Conservation (phyloP, 1,284 basidiomycete genomes). For the Cutaneotrichosporon cutaneum region DNA sequence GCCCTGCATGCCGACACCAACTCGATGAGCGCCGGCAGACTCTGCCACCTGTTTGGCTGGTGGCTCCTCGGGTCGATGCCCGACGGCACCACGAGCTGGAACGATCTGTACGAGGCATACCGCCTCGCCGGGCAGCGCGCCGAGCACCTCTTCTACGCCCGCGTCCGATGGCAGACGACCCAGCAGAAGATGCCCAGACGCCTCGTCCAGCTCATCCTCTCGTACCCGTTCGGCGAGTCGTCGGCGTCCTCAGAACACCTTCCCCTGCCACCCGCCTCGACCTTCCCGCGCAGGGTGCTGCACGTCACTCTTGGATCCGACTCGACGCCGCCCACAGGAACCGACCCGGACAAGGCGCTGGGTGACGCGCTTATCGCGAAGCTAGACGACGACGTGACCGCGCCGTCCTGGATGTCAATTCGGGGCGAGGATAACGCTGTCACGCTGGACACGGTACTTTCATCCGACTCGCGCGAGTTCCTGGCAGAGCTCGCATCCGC, state of each 20-base stretch:
- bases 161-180: conserved; percentile 42
- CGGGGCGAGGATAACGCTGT: conserved; percentile 13
- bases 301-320: conserved; percentile 31
- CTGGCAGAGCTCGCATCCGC: conserved; percentile 18
- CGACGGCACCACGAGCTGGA: conserved; percentile 25
- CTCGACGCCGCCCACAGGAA: conserved; percentile 18
- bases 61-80: conserved; percentile 33
- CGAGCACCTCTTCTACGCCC: conserved; percentile 45
- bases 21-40: conserved; percentile 33
- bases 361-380: conserved; percentile 24
- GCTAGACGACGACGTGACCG: conserved; percentile 15
- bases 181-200: conserved; percentile 37
- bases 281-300: conserved; percentile 34
- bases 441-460: conserved; percentile 23
- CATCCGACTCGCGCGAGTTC: conserved; percentile 27
- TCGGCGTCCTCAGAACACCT: conserved; percentile 32
- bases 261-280: conserved; percentile 35
- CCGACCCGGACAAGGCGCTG: conserved; percentile 22
- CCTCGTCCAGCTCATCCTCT: conserved; percentile 36
- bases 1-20: conserved; percentile 37
- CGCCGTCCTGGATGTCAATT: conserved; percentile 11
- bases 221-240: conserved; percentile 41
- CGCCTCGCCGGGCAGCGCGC: conserved; percentile 32
- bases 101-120: conserved; percentile 40
- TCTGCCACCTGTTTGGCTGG: conserved; percentile 41